Conservation (phyloP, 106 monocot genomes). For the Dendrobium catenatum region DNA sequence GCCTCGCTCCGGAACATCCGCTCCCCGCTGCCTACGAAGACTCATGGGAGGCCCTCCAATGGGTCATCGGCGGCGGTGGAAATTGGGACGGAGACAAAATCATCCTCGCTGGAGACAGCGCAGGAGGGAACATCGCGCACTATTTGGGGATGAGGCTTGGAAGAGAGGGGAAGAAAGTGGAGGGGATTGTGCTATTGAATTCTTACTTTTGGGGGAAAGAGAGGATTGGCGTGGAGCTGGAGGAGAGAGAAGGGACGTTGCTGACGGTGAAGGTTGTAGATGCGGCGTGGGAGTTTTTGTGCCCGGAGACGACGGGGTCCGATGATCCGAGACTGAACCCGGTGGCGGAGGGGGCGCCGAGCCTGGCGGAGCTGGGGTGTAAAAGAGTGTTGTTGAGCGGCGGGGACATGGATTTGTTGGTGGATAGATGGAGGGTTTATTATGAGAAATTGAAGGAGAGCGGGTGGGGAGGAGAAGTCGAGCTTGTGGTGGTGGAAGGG, state of each 20-base stretch:
- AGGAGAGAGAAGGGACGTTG: background rate
- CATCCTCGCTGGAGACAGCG: slow-evolving; percentile 52
- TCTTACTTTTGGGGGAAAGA: slow-evolving; percentile 15
- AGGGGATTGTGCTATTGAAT: slow-evolving; percentile 20
- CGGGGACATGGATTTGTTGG: slow-evolving; percentile 13
- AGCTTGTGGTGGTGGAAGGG: slow-evolving; percentile 8
- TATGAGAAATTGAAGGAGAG: slow-evolving; percentile 8
- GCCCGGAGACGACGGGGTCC: background rate
- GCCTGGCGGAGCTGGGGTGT: slow-evolving; percentile 11
- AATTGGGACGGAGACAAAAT: slow-evolving; percentile 16
- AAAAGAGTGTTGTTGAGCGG: slow-evolving; percentile 19
- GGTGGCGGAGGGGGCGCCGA: background rate
- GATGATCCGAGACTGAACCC: slow-evolving; percentile 14
- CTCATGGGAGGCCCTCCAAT: slow-evolving; percentile 21
- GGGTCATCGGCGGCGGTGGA: slow-evolving; percentile 23
- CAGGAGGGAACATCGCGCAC: slow-evolving; percentile 33
- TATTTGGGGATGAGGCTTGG: slow-evolving; percentile 20
- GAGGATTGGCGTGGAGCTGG: background rate
- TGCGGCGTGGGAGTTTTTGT: background rate
- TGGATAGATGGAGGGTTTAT: slow-evolving; percentile 12
- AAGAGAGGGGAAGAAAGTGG: background rate
- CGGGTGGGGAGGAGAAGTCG: slow-evolving; percentile 8
- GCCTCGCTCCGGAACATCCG: slow-evolving; percentile 47
- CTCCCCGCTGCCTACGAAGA: slow-evolving; percentile 53
- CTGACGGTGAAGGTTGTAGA: background rate